Evolutionary conservation across 2,329 filamentous ascomycete genomes (phyloP).

Genomic region (Huntiella bhutanensis): DNA sequence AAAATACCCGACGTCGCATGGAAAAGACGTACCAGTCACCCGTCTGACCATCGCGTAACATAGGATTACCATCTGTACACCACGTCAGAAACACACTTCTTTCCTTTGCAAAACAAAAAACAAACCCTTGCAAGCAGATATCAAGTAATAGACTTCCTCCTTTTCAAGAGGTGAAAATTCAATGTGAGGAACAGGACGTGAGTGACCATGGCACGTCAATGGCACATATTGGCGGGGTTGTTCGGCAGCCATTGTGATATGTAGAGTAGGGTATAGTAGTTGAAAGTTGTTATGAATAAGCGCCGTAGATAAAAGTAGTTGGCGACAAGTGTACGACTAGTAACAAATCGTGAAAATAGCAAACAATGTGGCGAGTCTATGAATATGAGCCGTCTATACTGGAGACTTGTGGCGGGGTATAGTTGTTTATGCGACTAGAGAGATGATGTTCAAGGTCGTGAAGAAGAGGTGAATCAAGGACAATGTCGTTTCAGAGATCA

Average conservation of each 20-base stretch:
- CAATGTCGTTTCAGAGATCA: too few species aligned
- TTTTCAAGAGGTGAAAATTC: conserved; percentile 72
- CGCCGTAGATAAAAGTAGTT: too few species aligned
- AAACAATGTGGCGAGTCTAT: too few species aligned
- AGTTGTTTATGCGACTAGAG: too few species aligned
- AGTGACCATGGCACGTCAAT: conserved; percentile 86
- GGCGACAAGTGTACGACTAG: too few species aligned
- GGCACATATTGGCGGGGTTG: conserved; percentile 49
- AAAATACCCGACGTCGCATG: neutral
- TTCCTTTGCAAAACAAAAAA: neutral
- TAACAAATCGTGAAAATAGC: too few species aligned
- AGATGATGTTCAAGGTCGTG: too few species aligned
- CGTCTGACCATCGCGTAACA: conserved; percentile 90
- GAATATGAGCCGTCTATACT: too few species aligned
- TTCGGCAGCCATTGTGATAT: conserved; percentile 15
- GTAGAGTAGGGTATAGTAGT: neutral
- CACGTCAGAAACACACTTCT: neutral
- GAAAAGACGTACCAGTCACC: conserved; percentile 25
- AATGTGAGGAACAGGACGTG: conserved; percentile 76
- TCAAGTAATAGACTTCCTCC: conserved; percentile 74
- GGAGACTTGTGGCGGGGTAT: too few species aligned
- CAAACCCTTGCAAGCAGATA: conserved; percentile 78
- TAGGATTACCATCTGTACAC: conserved; percentile 74
- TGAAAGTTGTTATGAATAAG: too few species aligned
- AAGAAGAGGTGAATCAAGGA: too few species aligned